Conservation (phyloP, 306 rosid species). For the Ochetophila trinervis region DNA sequence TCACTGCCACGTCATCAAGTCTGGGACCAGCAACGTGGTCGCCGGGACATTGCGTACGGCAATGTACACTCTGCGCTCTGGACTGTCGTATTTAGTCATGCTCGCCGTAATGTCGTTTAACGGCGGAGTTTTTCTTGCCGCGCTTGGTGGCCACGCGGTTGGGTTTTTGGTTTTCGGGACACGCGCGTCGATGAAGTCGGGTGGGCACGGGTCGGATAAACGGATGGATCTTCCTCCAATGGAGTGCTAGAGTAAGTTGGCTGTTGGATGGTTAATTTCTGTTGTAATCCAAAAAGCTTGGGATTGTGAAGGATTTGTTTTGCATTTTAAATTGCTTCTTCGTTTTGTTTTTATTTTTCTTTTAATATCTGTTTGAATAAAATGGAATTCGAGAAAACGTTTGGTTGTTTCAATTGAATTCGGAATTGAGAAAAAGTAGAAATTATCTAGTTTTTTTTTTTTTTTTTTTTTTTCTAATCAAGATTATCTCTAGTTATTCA, state of each 20-base stretch:
- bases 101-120: conserved; percentile 25
- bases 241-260: background rate
- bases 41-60: background rate
- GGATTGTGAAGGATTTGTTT: too few species aligned
- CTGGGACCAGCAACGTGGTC: background rate
- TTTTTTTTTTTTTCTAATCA: too few species aligned
- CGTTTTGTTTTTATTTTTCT: background rate
- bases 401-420: too few species aligned
- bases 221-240: conserved; percentile 2
- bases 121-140: conserved; percentile 14
- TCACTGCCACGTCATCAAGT: background rate
- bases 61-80: conserved; percentile 11
- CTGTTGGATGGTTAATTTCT: background rate
- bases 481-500: too few species aligned
- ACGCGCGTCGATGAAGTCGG: background rate
- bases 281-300: background rate
- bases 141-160: background rate
- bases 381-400: too few species aligned
- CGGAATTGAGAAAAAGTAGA: too few species aligned
- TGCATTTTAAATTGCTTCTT: background rate
- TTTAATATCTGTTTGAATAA: too few species aligned
- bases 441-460: background rate
- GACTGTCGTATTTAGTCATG: conserved; percentile 14
- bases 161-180: conserved; percentile 15
- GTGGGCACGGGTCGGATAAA: background rate